Conservation (phyloP, 2,329 filamentous ascomycete species). For the Penicillium griseofulvum region DNA sequence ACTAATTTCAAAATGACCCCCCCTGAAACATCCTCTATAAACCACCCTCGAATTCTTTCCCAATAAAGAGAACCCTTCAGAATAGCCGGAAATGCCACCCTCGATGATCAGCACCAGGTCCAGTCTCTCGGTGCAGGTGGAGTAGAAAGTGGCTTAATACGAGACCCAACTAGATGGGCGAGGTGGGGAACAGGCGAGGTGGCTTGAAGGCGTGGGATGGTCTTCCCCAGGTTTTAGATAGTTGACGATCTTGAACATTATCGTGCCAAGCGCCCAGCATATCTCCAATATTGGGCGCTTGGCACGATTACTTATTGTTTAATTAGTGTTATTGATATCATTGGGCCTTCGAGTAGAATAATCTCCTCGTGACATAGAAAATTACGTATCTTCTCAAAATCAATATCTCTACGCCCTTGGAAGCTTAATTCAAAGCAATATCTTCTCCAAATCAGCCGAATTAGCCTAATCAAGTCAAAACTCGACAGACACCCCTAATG, state of each 20-base stretch:
- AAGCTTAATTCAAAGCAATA: not conserved
- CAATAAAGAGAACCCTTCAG: not conserved
- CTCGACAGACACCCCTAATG: not conserved
- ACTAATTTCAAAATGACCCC: not conserved
- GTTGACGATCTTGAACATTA: not conserved
- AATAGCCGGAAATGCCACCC: not conserved
- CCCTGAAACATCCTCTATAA: not conserved
- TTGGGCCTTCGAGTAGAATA: too few relatives aligned
- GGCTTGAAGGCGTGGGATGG: not conserved
- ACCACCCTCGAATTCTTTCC: not conserved
- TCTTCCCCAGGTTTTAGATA: not conserved
- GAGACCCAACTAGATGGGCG: not conserved
- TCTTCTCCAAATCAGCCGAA: not conserved
- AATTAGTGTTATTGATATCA: too few relatives aligned
- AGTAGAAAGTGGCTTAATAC: not conserved
- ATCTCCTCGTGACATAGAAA: too few relatives aligned
- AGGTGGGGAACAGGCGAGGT: not conserved
- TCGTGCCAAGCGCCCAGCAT: too few relatives aligned
- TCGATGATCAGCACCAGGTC: not conserved
- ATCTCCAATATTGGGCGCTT: too few relatives aligned
- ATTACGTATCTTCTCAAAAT: too few relatives aligned
- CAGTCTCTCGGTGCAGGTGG: not conserved
- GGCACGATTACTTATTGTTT: too few relatives aligned
- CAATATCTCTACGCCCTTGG: too few relatives aligned
- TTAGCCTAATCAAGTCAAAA: not conserved